Percentiles rank a stretch among this genome's conserved stretches.
These are phyloP conservation scores for Cordyceps farinosa DNA, from an alignment of 2,329 filamentous ascomycete species.

Conservation along the genomic window DNA sequence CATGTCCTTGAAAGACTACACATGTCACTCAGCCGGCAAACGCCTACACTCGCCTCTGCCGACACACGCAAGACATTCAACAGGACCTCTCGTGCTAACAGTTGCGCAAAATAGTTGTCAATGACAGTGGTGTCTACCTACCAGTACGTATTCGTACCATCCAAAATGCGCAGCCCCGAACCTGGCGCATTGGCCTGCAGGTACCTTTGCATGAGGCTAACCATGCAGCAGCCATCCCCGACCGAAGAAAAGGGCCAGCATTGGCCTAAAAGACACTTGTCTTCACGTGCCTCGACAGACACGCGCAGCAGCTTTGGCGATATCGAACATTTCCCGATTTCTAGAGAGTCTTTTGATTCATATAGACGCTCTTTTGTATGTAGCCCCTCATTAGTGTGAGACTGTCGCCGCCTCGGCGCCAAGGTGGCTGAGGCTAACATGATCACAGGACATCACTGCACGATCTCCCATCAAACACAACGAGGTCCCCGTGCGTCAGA, in stretches of 20 bases:
- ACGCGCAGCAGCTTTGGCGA: slow-evolving; percentile 65
- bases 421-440: slow-evolving; percentile 6
- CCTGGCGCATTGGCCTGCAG: background rate
- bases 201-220: slow-evolving; percentile 8
- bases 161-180: background rate
- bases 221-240: slow-evolving; percentile 67
- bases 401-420: background rate
- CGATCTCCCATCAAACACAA: slow-evolving; percentile 67
- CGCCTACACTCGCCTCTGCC: background rate
- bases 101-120: slow-evolving; percentile 65
- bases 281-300: slow-evolving; percentile 52
- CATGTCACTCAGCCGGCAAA: background rate
- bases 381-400: background rate
- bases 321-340: slow-evolving; percentile 92
- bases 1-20: background rate
- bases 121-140: slow-evolving; percentile 91
- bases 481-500: slow-evolving; percentile 66
- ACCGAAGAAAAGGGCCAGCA: slow-evolving; percentile 72
- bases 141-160: slow-evolving; percentile 57
- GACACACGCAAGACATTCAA: background rate
- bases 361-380: slow-evolving; percentile 92
- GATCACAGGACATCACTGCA: slow-evolving; percentile 77
- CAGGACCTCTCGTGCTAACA: slow-evolving; percentile 21
- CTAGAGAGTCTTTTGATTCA: slow-evolving; percentile 93
- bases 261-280: slow-evolving; percentile 60